Percentiles rank a stretch among this genome's conserved stretches.
Evolutionary conservation across 2,329 filamentous ascomycete genomes (phyloP).

Genomic region (Myriosclerotinia curreyana): DNA sequence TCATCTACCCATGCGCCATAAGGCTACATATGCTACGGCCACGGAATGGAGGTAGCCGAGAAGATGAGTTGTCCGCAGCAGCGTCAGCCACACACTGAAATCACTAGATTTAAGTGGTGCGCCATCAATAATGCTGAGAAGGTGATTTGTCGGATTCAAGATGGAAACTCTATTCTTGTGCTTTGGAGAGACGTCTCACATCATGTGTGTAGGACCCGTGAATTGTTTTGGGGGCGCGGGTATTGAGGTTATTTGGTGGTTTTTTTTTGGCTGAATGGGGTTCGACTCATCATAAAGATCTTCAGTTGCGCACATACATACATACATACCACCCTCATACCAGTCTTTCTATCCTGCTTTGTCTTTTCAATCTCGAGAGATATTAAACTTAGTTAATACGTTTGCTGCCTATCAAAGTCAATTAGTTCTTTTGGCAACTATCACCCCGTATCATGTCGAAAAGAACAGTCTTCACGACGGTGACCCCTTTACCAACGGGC

Average conservation of each 20-base stretch:
- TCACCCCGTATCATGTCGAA: constrained; percentile 33
- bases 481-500: constrained; percentile 70
- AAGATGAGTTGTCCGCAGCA: constrained; percentile 1
- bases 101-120: not conserved
- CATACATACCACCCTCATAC: not conserved
- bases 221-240: not conserved
- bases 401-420: not conserved
- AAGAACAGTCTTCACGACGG: constrained; percentile 65
- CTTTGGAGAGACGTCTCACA: not conserved
- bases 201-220: not conserved
- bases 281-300: constrained; percentile 2
- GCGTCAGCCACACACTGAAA: not conserved
- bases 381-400: not conserved
- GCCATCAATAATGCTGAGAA: not conserved
- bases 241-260: not conserved
- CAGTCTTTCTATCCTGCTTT: not conserved
- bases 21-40: not conserved
- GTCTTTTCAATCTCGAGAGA: not conserved
- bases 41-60: not conserved
- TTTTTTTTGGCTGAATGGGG: not conserved
- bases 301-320: constrained; percentile 4
- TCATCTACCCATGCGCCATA: not conserved
- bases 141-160: not conserved
- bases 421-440: not conserved
- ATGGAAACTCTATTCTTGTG: not conserved